These are phyloP conservation scores for Aspergillus ellipticus DNA, from an alignment of 495 filamentous ascomycete genomes.

Conservation along the genomic window DNA sequence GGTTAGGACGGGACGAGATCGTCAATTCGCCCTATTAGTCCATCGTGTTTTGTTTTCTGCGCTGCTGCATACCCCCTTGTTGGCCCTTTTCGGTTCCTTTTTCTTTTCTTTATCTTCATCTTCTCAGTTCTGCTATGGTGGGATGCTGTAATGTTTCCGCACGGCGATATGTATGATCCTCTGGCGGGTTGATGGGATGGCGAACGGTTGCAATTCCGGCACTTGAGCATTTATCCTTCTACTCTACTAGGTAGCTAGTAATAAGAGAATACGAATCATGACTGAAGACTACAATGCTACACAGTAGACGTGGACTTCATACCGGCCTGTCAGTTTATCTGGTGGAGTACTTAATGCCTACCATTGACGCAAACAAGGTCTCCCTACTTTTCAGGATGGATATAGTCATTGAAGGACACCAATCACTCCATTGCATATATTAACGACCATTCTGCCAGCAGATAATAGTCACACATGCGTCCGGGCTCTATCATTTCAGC, in stretches of 20 bases:
- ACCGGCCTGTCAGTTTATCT: too few species aligned
- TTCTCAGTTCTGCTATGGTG: not conserved
- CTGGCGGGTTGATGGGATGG: not conserved
- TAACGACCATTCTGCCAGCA: conserved; percentile 4
- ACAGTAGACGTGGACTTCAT: too few species aligned
- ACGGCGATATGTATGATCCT: not conserved
- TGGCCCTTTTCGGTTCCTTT: conserved; percentile 18
- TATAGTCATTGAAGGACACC: too few species aligned
- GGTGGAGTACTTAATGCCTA: too few species aligned
- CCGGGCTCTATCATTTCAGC: not conserved
- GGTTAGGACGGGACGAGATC: conserved; percentile 68
- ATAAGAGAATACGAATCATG: conserved; percentile 16
- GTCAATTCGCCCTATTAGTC: conserved; percentile 78
- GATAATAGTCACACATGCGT: not conserved
- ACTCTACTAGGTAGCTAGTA: conserved; percentile 12
- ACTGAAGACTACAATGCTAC: not conserved
- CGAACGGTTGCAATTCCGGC: not conserved
- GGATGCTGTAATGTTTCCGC: conserved; percentile 4
- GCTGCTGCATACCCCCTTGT: conserved; percentile 41
- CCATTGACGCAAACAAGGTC: too few species aligned
- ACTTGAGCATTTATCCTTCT: not conserved
- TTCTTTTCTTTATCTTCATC: conserved; percentile 4
- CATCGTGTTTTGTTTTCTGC: conserved; percentile 15
- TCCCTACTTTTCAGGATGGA: too few species aligned
- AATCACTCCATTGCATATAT: not conserved